phyloP scores from a whole-genome alignment of 768 basidiomycete species.

The Mycena galopus region DNA sequence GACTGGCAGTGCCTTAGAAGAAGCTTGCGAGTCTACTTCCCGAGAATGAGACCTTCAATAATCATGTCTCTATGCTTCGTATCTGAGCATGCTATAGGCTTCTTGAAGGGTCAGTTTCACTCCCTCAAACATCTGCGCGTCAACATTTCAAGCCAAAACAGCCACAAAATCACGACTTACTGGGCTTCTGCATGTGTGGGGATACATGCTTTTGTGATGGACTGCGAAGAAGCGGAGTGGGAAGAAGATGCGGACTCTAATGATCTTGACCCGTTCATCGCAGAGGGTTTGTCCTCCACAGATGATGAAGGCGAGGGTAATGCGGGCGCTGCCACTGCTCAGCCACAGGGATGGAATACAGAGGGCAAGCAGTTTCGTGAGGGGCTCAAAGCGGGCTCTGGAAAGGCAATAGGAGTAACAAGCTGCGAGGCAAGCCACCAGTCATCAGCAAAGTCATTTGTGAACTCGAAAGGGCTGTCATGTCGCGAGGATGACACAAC shows the following conservation, averaged over 20 bases:
- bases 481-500: too few relatives aligned
- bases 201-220: slow-evolving; percentile 40
- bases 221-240: slow-evolving; percentile 37
- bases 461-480: too few relatives aligned
- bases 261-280: slow-evolving; percentile 10
- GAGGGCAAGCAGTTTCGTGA: too few relatives aligned
- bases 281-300: too few relatives aligned
- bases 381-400: too few relatives aligned
- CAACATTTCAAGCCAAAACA: background rate
- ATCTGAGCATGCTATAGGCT: slow-evolving; percentile 17
- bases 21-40: background rate
- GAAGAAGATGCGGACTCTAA: slow-evolving; percentile 14
- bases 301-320: too few relatives aligned
- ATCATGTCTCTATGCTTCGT: too few relatives aligned
- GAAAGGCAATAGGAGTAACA: too few relatives aligned
- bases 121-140: slow-evolving; percentile 1
- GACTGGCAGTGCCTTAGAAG: slow-evolving; percentile 7
- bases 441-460: too few relatives aligned
- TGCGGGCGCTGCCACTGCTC: too few relatives aligned
- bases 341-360: too few relatives aligned
- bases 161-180: slow-evolving; percentile 35
- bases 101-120: slow-evolving; percentile 15
- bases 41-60: slow-evolving; percentile 8
- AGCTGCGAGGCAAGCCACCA: too few relatives aligned
- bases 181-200: slow-evolving; percentile 44